Percentiles rank a stretch among this genome's conserved stretches.
Evolutionary conservation across 192 early-diverging fungal species (phyloP).

Genomic region (Polychytrium aggregatum): DNA sequence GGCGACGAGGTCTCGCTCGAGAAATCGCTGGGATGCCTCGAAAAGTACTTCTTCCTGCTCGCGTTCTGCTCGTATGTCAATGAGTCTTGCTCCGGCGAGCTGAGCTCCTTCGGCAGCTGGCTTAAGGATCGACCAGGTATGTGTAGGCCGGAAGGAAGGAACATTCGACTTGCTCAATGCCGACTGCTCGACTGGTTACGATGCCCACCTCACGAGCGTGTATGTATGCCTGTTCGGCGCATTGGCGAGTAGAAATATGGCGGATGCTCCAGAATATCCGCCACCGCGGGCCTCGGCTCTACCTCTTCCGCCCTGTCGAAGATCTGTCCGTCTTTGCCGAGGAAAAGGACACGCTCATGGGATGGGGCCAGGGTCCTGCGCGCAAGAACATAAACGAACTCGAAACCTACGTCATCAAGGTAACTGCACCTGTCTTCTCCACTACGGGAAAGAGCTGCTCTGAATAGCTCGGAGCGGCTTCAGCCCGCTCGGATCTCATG

Average conservation of each 20-base stretch:
- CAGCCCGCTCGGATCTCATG: too few species aligned
- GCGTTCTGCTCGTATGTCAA: constrained; percentile 42
- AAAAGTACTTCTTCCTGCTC: constrained; percentile 50
- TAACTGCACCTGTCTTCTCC: constrained; percentile 9
- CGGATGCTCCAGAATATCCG: constrained; percentile 41
- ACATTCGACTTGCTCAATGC: too few species aligned
- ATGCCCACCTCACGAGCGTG: too few species aligned
- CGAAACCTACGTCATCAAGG: constrained; percentile 44
- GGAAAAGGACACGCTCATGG: background rate
- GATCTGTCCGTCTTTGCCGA: constrained; percentile 34
- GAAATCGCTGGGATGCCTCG: constrained; percentile 36
- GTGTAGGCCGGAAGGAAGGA: too few species aligned
- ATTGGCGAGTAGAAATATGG: constrained; percentile 47
- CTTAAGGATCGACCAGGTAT: constrained; percentile 19
- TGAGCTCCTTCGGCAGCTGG: constrained; percentile 11
- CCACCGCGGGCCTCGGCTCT: constrained; percentile 23
- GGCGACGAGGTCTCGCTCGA: constrained; percentile 21
- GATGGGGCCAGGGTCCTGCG: background rate
- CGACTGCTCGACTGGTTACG: too few species aligned
- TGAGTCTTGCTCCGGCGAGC: constrained; percentile 13
- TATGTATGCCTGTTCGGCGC: too few species aligned
- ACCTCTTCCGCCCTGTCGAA: constrained; percentile 45
- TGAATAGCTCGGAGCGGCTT: too few species aligned
- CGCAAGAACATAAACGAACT: constrained; percentile 28
- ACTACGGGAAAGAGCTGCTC: background rate